Base-by-base conservation (phyloP, 768 basidiomycete species). In the Cubamyces sp. region DNA sequence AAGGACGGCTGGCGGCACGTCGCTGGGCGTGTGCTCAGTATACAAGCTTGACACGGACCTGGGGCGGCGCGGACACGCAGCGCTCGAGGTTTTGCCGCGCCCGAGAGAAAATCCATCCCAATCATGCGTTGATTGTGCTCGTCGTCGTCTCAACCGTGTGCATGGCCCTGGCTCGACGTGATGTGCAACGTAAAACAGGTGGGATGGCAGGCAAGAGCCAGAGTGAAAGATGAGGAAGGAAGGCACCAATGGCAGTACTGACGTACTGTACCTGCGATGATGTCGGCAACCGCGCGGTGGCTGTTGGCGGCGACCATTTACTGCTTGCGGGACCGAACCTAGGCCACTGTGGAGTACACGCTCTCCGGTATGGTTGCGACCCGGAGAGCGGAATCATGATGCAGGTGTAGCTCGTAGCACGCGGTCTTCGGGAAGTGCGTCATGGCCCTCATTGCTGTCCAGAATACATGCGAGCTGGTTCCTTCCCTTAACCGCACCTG, bases 51-150 rank as follows among this genome's bases (percentile, higher is more conserved):
- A 26, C 21, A 28, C 48, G 25, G 9, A 6, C 34, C 34, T 34
- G 34, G 11, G 19, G 30, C 19, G 45, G 45, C 34, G 12, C 21
- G 41, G 34, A 34, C 37, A 54, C 45, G 52, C 25, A 8, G 28
- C 19, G 15, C 11, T 46, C 63, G 63, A 64, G 63, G 63, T 64
- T 64, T 57, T 39, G 48, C 63, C 63, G 63, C 43, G 49, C 1
- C 18, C 58, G 49, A 58, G 58, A 54, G 63, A 64, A 60, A 51
- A 11, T n/a, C n/a, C 9, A 30, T 7, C 9, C 25, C 23, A 16
- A 56, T 52, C 48, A 48, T 41, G 40, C 40, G 42, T 53, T 50
- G 46, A 34, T 39, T 37, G 16, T n/a, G 28, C 39, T n/a, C 5
- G 52, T 49, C 46, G 23, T 48, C 47, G 39, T 60, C 62, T 46